Evolutionary conservation across 495 filamentous ascomycete species (phyloP).

Genomic region (Penicillium longicatenatum): DNA sequence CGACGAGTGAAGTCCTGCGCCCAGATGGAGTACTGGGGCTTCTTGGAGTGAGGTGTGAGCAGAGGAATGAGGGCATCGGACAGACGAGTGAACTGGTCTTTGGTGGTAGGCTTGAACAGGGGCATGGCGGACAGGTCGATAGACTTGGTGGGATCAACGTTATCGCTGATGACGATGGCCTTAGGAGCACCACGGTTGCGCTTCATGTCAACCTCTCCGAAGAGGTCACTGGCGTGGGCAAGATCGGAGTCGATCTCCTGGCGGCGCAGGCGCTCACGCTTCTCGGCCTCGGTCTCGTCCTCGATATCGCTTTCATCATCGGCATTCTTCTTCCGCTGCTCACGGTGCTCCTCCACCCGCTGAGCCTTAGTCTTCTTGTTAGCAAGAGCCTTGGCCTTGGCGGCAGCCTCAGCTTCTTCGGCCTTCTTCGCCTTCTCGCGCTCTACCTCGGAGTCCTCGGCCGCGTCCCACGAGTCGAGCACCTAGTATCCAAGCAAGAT

Average conservation of each 20-base stretch:
- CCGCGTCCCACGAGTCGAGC: slow-evolving; percentile 95
- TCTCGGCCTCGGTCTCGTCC: slow-evolving; percentile 64
- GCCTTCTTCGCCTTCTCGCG: slow-evolving; percentile 90
- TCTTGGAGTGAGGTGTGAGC: slow-evolving; percentile 72
- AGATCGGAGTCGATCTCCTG: slow-evolving; percentile 89
- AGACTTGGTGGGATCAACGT: slow-evolving; percentile 70
- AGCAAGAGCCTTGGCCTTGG: slow-evolving; percentile 85
- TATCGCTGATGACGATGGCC: slow-evolving; percentile 66
- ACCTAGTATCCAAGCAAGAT: slow-evolving; percentile 56
- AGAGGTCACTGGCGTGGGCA: slow-evolving; percentile 88
- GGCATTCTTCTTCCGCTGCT: slow-evolving; percentile 44
- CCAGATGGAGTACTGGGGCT: slow-evolving; percentile 86
- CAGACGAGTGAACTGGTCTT: slow-evolving; percentile 77
- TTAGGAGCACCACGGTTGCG: slow-evolving; percentile 60
- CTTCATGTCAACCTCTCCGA: slow-evolving; percentile 73
- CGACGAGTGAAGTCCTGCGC: slow-evolving; percentile 88
- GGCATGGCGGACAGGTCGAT: slow-evolving; percentile 78
- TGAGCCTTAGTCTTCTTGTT: slow-evolving; percentile 89
- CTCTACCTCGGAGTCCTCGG: slow-evolving; percentile 95
- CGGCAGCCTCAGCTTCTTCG: slow-evolving; percentile 84
- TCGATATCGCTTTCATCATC: slow-evolving; percentile 57
- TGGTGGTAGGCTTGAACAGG: slow-evolving; percentile 87
- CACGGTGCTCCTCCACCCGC: slow-evolving; percentile 77
- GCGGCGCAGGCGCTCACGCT: slow-evolving; percentile 68
- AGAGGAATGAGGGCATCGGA: slow-evolving; percentile 76